Percentiles rank a stretch among this genome's conserved stretches.
phyloP scores from a whole-genome alignment of 2,329 filamentous ascomycete genomes.

The Didymella arachidicola region DNA sequence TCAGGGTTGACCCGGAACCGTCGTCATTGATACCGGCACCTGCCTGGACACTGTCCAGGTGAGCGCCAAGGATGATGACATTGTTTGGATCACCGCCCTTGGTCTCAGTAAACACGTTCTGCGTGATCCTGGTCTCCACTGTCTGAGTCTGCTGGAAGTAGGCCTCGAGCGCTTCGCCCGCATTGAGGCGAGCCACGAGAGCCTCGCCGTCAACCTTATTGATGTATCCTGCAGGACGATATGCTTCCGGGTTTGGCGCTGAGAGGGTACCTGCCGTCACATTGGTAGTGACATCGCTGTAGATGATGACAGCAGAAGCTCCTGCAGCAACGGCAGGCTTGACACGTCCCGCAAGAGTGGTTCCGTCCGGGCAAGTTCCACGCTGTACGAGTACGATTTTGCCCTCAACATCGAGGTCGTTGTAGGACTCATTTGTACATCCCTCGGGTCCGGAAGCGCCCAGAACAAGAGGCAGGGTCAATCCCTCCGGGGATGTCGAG shows the following conservation, averaged over 20 bases:
- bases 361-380: constrained; percentile 53
- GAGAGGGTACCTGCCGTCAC: constrained; percentile 54
- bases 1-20: constrained; percentile 49
- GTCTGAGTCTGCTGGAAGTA: constrained; percentile 57
- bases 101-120: constrained; percentile 53
- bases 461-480: constrained; percentile 53
- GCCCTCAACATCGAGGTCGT: constrained; percentile 49
- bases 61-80: constrained; percentile 52
- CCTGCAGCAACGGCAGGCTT: constrained; percentile 53
- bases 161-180: constrained; percentile 52
- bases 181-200: constrained; percentile 51
- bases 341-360: constrained; percentile 52
- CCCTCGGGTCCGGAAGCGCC: constrained; percentile 52
- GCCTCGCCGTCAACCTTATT: constrained; percentile 54
- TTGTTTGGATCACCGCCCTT: constrained; percentile 52
- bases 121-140: constrained; percentile 60
- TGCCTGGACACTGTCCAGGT: constrained; percentile 53
- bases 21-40: constrained; percentile 56
- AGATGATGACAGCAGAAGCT: constrained; percentile 54
- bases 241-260: constrained; percentile 46
- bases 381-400: constrained; percentile 55
- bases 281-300: constrained; percentile 49
- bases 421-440: constrained; percentile 52
- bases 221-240: constrained; percentile 53
- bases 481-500: constrained; percentile 56